These are phyloP conservation scores for Phoenix dactylifera DNA, from an alignment of 176 grass and related monocot genomes.

Conservation along the genomic window DNA sequence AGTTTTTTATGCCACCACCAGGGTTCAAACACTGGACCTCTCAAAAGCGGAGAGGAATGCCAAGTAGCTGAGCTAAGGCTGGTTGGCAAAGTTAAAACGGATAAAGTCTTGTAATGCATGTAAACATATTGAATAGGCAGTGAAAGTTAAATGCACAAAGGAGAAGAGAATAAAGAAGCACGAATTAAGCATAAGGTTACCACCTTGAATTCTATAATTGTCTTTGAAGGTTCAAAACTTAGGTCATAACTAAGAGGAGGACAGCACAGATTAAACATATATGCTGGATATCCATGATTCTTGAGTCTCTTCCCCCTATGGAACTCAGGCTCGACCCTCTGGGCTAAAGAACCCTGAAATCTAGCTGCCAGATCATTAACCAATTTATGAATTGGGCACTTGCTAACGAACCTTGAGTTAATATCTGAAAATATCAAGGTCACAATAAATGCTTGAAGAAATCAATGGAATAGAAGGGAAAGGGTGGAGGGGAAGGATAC, in stretches of 20 bases:
- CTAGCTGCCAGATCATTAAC: conserved; percentile 65
- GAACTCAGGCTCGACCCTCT: conserved; percentile 27
- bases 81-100: no score
- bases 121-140: no score
- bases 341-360: conserved; percentile 31
- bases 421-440: conserved; percentile 69
- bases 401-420: conserved; percentile 85
- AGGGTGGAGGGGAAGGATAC: conserved; percentile 54
- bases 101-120: no score
- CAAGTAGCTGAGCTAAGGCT: no score
- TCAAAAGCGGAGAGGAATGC: no score
- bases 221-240: conserved; percentile 82
- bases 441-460: conserved; percentile 20
- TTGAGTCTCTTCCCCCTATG: conserved; percentile 64
- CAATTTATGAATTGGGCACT: conserved; percentile 69
- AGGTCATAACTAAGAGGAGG: conserved; percentile 66
- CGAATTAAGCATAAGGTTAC: conserved; percentile 7
- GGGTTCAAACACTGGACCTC: no score
- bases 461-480: neutral
- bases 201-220: conserved; percentile 93
- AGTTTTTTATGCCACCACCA: no score
- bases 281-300: conserved; percentile 50
- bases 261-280: conserved; percentile 74
- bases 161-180: conserved; percentile 20
- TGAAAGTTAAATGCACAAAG: neutral